Evolutionary conservation across 352 stramenopile genomes (phyloP), one percentile per base, ranked within the genome.

Genomic region (Globisporangium parvum): DNA sequence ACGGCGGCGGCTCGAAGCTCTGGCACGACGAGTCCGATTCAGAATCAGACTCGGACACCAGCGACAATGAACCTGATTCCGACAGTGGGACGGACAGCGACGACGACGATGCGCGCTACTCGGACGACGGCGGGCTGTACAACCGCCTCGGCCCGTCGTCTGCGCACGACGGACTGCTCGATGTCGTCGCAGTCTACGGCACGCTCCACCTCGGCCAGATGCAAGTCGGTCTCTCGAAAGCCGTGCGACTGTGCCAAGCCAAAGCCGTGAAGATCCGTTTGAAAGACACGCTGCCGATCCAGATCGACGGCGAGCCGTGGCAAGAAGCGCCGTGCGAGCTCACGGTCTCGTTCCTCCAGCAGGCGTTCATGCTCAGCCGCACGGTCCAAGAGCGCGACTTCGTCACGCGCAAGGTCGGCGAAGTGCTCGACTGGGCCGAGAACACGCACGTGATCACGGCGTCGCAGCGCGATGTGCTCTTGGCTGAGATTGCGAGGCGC

Each of bases 251-350:
- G 10, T 89, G 83, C 37, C 83, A 93, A 46, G 75, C 75, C 14
- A 88, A 85, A 55, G 67, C 75, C 2, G 64, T 91, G 20, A 71
- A 69, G 44, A 62, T 93, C 40, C 65, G 59, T 0, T 44, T 91
- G 47, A 79, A 81, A 18, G 79, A 91, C 51, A 85, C 67, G 6
- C 53, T 91, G 8, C 80, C 83, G 2, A 59, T 98, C 42, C 95
- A 98, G 66, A 92, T 98, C 41, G 95, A 98, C 61, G 95, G 95
- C 10, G 95, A 98, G 71, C 95, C 95, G 18, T 98, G 93, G 93
- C 72, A 87, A 57, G 93, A 98, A 66, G 75, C 70, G 35, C 70
- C 71, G 18, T 91, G 84, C 39, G 81, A 83, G 11, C 65, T 98
- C 40, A 66, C 80, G 23, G 88, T 98, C 48, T 74, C 75, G 18